Evolutionary conservation across 129 eudicot species (phyloP).

Genomic region (Kitagawia praeruptora): DNA sequence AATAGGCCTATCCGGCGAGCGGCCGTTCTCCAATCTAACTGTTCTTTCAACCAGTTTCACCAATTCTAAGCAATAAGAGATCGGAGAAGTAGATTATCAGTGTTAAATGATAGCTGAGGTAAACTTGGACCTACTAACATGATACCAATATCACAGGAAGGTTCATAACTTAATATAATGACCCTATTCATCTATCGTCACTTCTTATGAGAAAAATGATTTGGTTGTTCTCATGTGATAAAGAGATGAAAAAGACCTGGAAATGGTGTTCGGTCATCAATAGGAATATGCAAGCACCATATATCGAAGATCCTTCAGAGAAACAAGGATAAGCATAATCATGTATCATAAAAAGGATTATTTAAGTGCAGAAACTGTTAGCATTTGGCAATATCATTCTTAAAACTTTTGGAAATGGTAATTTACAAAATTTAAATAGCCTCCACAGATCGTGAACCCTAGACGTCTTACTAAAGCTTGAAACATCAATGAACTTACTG

Average conservation of each 20-base stretch:
- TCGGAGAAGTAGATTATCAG: neutral
- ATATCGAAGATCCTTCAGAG: constrained; percentile 57
- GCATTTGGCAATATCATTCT: neutral
- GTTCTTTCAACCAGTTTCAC: constrained; percentile 64
- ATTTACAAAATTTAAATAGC: neutral
- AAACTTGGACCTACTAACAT: neutral
- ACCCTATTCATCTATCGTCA: neutral
- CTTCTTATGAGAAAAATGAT: neutral
- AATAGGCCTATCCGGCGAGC: constrained; percentile 51
- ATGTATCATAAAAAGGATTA: neutral
- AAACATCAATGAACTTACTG: constrained; percentile 32
- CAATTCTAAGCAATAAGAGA: constrained; percentile 36
- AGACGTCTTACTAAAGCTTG: too few species aligned
- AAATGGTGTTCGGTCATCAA: constrained; percentile 60
- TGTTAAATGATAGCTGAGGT: neutral
- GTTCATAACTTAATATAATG: too few species aligned
- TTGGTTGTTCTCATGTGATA: neutral
- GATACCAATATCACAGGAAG: neutral
- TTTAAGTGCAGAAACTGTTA: neutral
- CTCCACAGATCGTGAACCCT: neutral
- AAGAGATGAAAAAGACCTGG: constrained; percentile 31
- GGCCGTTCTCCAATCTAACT: constrained; percentile 38
- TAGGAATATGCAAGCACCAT: constrained; percentile 80
- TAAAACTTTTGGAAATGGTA: neutral
- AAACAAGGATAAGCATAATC: neutral